Evolutionary conservation across 257 asterid genomes (phyloP), one percentile per base, ranked within the genome.

Genomic region (Plectranthus barbatus): DNA sequence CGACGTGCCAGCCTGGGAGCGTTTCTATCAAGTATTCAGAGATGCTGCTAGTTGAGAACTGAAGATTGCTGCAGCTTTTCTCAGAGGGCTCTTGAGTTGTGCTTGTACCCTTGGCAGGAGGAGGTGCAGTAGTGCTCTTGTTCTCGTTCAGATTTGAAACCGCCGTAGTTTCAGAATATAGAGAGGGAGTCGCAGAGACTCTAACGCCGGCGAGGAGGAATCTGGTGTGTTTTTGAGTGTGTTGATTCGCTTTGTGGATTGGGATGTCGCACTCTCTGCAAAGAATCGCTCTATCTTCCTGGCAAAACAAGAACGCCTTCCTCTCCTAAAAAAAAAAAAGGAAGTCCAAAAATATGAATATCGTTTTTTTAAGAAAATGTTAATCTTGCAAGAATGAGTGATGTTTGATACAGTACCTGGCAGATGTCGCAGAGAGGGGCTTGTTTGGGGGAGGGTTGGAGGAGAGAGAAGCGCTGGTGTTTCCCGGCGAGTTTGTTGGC

Each of bases 1-100:
- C 99, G 33, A 89, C 93, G 29, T 79, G 96, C 97, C 97, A 92
- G 6, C 97, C 95, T 1, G 99, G 99, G 17, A 89, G 54, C 69
- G 47, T 86, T 46, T 86, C 94, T 7, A 79, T 85, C 77, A 93
- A 68, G 57, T 92, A 89, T 66, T 92, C 99, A 0, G 99, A 86
- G 56, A 90, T 80, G 77, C 87, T 83, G 44, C 90, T 90, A 0
- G 87, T 21, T 8, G 78, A 45, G 17, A 47, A 57, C 1, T 36
- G 29, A 31, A 53, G 41, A 53, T 26, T 23, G 8, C 9, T 49
- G 34, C 34, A 9, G 15, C 46, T 59, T 42, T 68, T 48, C n/a
- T 57, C n/a, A n/a, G 31, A 26, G 31, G 31, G n/a, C n/a, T n/a
- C n/a, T n/a, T n/a, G 31, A 26, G 31, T 26, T 26, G 31, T 26